These are phyloP conservation scores for Phytophthora citrophthora DNA, from an alignment of 352 stramenopile species.

Conservation along the genomic window DNA sequence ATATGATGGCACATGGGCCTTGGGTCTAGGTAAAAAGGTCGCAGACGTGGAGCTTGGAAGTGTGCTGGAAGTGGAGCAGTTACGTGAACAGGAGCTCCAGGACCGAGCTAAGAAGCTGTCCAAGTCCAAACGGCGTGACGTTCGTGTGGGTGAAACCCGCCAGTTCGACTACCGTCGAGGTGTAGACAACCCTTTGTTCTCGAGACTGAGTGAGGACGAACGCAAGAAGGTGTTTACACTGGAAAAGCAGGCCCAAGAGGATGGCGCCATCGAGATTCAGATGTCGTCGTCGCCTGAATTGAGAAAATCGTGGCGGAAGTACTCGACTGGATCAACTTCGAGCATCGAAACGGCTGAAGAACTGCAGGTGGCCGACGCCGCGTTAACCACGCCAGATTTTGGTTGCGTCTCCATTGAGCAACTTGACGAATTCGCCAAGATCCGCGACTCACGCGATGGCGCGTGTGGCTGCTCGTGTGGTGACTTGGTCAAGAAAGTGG, in stretches of 20 bases:
- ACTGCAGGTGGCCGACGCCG: conserved; percentile 26
- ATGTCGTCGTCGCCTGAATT: conserved; percentile 31
- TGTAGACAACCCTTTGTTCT: conserved; percentile 80
- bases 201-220: conserved; percentile 69
- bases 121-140: conserved; percentile 59
- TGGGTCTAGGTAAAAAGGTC: conserved; percentile 70
- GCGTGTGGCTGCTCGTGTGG: conserved; percentile 83
- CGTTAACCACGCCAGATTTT: conserved; percentile 62
- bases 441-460: conserved; percentile 80
- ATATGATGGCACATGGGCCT: conserved; percentile 83
- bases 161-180: conserved; percentile 86
- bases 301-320: conserved; percentile 39
- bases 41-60: conserved; percentile 73
- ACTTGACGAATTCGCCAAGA: conserved; percentile 82
- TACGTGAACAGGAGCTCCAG: conserved; percentile 56
- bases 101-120: conserved; percentile 64
- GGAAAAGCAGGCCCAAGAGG: conserved; percentile 34
- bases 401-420: conserved; percentile 83
- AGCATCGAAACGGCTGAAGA: conserved; percentile 26
- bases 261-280: conserved; percentile 33
- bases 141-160: conserved; percentile 72
- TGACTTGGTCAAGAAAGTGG: conserved; percentile 83
- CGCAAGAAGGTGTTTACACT: conserved; percentile 72
- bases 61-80: conserved; percentile 73
- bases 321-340: conserved; percentile 35